Conservation (phyloP, 2,329 filamentous ascomycete species). For the Hypoxylon sp. region DNA sequence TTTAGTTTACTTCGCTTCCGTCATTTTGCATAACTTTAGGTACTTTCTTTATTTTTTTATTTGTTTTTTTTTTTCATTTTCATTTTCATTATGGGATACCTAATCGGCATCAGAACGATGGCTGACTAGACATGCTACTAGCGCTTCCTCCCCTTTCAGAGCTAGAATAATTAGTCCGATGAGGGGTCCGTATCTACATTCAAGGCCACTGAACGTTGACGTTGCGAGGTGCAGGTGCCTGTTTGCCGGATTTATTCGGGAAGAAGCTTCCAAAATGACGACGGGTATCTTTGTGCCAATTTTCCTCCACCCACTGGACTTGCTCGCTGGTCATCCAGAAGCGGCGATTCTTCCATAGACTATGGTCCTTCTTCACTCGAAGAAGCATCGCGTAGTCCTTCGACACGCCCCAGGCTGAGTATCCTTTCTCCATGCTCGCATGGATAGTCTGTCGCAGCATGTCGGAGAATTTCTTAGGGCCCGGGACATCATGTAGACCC, state of each 20-base stretch:
- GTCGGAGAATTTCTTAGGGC: slow-evolving; percentile 42
- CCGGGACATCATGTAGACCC: slow-evolving; percentile 48
- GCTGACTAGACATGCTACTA: too few species aligned
- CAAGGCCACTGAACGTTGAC: too few species aligned
- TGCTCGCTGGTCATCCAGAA: slow-evolving; percentile 19
- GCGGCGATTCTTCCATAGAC: slow-evolving; percentile 5
- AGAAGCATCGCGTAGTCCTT: slow-evolving; percentile 34
- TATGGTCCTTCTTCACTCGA: slow-evolving; percentile 29
- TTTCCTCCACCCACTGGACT: slow-evolving; percentile 3
- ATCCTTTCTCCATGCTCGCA: slow-evolving; percentile 48
- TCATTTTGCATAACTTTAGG: too few species aligned
- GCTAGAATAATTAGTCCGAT: too few species aligned
- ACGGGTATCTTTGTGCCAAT: neutral
- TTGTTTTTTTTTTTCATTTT: too few species aligned
- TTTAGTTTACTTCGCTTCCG: too few species aligned
- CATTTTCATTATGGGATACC: too few species aligned
- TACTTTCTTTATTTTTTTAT: too few species aligned
- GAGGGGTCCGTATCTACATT: too few species aligned
- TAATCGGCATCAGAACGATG: too few species aligned
- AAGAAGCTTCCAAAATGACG: slow-evolving; percentile 4
- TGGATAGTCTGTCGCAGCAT: slow-evolving; percentile 48
- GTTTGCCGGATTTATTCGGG: neutral
- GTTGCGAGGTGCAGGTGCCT: too few species aligned
- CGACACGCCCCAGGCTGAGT: slow-evolving; percentile 41
- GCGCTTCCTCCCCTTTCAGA: too few species aligned